phyloP scores from a whole-genome alignment of 164 flowering plant species.

The Stephania yunnanensis region DNA sequence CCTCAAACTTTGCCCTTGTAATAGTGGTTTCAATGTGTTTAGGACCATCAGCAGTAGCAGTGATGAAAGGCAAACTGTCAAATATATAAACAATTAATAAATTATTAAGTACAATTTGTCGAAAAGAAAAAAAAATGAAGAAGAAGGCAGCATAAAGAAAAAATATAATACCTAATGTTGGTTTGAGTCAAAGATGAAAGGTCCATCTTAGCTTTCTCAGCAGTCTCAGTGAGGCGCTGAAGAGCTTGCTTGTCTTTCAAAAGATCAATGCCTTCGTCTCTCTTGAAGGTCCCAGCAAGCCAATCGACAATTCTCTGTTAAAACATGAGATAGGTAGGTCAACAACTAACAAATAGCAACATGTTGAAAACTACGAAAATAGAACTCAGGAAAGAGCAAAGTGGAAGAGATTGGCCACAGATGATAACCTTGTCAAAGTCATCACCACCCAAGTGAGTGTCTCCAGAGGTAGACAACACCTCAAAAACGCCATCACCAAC shows the following conservation, averaged over 20 bases:
- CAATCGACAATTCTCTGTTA: constrained; percentile 61
- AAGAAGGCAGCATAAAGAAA: neutral
- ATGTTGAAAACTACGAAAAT: neutral
- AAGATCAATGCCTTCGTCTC: constrained; percentile 73
- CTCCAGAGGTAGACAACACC: constrained; percentile 84
- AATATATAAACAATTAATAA: neutral
- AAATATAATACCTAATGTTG: constrained; percentile 39
- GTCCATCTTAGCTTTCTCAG: constrained; percentile 76
- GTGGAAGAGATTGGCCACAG: neutral
- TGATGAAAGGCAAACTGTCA: constrained; percentile 74
- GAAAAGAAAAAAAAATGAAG: neutral
- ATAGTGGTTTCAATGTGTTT: constrained; percentile 82
- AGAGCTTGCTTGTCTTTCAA: constrained; percentile 67
- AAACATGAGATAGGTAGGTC: neutral
- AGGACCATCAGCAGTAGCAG: constrained; percentile 84
- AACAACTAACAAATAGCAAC: neutral
- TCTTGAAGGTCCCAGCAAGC: constrained; percentile 67
- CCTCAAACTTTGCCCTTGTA: constrained; percentile 86
- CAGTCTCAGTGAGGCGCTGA: constrained; percentile 62
- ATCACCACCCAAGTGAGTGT: constrained; percentile 87
- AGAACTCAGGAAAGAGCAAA: neutral
- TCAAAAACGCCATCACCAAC: constrained; percentile 95
- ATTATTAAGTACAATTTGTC: no score
- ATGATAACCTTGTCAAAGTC: constrained; percentile 75
- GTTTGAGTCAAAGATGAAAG: constrained; percentile 63